These are phyloP conservation scores for Scheffersomyces titani DNA, from an alignment of 1,139 yeast species.

Conservation along the genomic window DNA sequence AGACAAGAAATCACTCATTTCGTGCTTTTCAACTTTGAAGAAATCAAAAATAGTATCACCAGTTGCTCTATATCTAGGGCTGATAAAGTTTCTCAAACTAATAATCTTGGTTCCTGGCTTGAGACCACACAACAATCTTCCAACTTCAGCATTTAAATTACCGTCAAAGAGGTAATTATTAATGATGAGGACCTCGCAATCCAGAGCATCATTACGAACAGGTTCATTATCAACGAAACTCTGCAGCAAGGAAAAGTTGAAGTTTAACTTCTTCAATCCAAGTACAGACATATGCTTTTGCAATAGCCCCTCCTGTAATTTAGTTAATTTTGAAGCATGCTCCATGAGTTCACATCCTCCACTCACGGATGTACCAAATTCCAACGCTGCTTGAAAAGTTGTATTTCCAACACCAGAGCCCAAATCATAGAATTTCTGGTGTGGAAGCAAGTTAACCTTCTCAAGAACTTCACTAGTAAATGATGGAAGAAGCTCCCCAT, in stretches of 20 bases:
- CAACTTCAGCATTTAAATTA: slow-evolving; percentile 66
- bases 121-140: slow-evolving; percentile 61
- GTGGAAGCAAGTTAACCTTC: slow-evolving; percentile 57
- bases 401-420: slow-evolving; percentile 97
- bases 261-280: slow-evolving; percentile 61
- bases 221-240: slow-evolving; percentile 68
- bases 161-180: slow-evolving; percentile 85
- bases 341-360: slow-evolving; percentile 92
- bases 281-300: slow-evolving; percentile 56
- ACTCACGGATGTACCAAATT: slow-evolving; percentile 72
- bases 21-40: slow-evolving; percentile 62
- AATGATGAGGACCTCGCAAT: slow-evolving; percentile 72
- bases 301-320: slow-evolving; percentile 59
- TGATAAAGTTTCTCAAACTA: slow-evolving; percentile 73
- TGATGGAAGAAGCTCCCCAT: slow-evolving; percentile 85
- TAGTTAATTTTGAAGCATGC: slow-evolving; percentile 73
- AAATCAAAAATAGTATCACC: slow-evolving; percentile 63
- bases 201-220: slow-evolving; percentile 54
- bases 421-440: slow-evolving; percentile 70
- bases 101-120: slow-evolving; percentile 78
- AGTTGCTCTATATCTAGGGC: slow-evolving; percentile 55
- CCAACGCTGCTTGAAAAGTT: slow-evolving; percentile 84
- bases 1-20: slow-evolving; percentile 63
- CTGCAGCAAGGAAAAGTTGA: slow-evolving; percentile 62
- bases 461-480: slow-evolving; percentile 70